Evolutionary conservation across 83 land plant genomes (phyloP), one percentile per base, ranked within the genome.

Genomic region (Diphasiastrum complanatum): DNA sequence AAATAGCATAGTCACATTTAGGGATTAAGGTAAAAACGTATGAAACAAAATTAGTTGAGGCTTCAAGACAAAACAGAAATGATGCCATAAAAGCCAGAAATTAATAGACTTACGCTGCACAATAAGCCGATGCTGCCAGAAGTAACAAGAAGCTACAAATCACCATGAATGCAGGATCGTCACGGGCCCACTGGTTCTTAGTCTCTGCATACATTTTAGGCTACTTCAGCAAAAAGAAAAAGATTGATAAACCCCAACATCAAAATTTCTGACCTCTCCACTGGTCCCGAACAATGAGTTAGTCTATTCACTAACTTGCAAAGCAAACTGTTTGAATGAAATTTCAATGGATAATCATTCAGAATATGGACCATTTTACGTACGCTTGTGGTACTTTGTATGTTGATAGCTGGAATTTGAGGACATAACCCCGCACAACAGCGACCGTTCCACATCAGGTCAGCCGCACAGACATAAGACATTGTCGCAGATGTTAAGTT

Each of bases 121-220:
- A 87, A 66, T 83, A 91, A 47, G 97, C 95, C 46, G 85, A 68
- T 51, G 97, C 83, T 46, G 95, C 83, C 68, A 85, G 84, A 4
- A 69, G 63, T 65, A 91, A 66, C 63, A 91, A 81, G 41, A 87
- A 72, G 64, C 85, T 70, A 71, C 86, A 77, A 41, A 85, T 81
- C 0, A 91, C 97, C 47, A 83, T 70, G 73, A 91, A 91, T 53
- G 90, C 95, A 45, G 97, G 97, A 78, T 91, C 97, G 74, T 91
- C 97, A 19, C 97, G 82, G 8, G 97, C 97, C 97, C 97, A 91
- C 57, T 91, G 97, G 70, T 91, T 91, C 64, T 91, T 91, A 28
- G 97, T 91, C 76, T 91, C 97, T 91, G 95, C 65, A 37, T n/a
- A 10, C 11, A 54, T 6, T 11, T 10, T 23, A 27, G 10, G 4